These are phyloP conservation scores for Magnolia sinica DNA, from an alignment of 164 flowering plant genomes.

Conservation along the genomic window DNA sequence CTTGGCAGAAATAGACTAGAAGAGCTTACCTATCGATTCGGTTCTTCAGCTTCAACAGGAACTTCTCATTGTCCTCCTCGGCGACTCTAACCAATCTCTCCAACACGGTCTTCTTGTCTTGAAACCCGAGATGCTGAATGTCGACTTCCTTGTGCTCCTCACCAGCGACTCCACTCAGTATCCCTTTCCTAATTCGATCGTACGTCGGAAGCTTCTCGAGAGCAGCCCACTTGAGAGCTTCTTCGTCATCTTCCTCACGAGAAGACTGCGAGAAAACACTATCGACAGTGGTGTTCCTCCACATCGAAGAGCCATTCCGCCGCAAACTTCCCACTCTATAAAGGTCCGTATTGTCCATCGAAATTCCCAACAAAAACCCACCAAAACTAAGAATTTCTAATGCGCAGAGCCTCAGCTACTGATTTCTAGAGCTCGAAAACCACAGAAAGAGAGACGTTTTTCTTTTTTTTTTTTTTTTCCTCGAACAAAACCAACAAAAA, in stretches of 20 bases:
- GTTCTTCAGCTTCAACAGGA: slow-evolving; percentile 58
- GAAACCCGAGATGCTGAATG: slow-evolving; percentile 38
- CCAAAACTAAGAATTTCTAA: neutral
- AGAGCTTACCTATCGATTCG: slow-evolving; percentile 52
- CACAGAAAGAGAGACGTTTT: too few species aligned
- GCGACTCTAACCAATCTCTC: slow-evolving; percentile 58
- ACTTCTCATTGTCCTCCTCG: slow-evolving; percentile 75
- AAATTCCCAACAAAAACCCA: neutral
- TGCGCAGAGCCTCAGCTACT: too few species aligned
- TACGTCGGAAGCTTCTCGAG: slow-evolving; percentile 71
- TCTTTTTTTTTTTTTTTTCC: too few species aligned
- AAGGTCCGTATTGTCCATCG: slow-evolving; percentile 8
- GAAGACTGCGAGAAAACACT: slow-evolving; percentile 12
- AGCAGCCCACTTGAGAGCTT: slow-evolving; percentile 82
- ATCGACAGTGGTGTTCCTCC: slow-evolving; percentile 5
- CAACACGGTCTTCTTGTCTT: slow-evolving; percentile 50
- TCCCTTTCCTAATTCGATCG: slow-evolving; percentile 60
- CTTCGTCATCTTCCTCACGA: slow-evolving; percentile 36
- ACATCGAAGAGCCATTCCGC: slow-evolving; percentile 6
- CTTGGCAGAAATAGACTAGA: neutral
- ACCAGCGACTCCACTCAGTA: slow-evolving; percentile 41
- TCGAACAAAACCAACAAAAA: too few species aligned
- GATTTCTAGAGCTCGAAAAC: too few species aligned
- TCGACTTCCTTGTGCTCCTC: slow-evolving; percentile 45
- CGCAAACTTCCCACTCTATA: slow-evolving; percentile 11